Evolutionary conservation across 495 filamentous ascomycete species (phyloP).

Genomic region (Baudoinia panamericana): DNA sequence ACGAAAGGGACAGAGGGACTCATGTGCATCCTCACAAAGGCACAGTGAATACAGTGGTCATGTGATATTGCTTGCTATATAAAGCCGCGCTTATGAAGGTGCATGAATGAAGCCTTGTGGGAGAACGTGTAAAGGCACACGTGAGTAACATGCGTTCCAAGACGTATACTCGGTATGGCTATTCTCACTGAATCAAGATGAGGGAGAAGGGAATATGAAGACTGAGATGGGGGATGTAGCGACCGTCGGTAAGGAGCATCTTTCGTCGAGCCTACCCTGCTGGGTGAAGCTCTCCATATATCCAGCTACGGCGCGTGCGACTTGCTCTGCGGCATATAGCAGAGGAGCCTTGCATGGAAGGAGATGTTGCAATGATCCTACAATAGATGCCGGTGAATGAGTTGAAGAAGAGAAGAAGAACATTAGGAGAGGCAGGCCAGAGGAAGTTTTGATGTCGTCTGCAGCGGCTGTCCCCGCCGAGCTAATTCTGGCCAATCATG

Average conservation of each 20-base stretch:
- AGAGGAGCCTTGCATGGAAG: slow-evolving; percentile 42
- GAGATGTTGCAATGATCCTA: slow-evolving; percentile 45
- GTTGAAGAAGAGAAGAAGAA: slow-evolving; percentile 36
- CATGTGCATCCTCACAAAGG: no score
- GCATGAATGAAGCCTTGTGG: no score
- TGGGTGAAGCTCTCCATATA: slow-evolving; percentile 37
- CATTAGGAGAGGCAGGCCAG: slow-evolving; percentile 17
- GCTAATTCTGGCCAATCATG: no score
- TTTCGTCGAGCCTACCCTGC: slow-evolving; percentile 31
- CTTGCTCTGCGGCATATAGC: slow-evolving; percentile 49
- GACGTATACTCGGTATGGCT: no score
- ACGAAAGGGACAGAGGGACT: no score
- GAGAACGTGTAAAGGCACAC: no score
- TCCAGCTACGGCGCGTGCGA: slow-evolving; percentile 53
- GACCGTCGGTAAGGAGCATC: slow-evolving; percentile 49
- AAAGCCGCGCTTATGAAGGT: no score
- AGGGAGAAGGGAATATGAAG: no score
- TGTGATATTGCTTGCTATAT: no score
- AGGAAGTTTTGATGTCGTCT: slow-evolving; percentile 24
- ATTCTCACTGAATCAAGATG: neutral
- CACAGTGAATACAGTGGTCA: no score
- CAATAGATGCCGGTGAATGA: slow-evolving; percentile 67
- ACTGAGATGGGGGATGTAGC: slow-evolving; percentile 35
- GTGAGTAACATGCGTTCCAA: no score
- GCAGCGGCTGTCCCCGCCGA: no score